Evolutionary conservation across 2,329 filamentous ascomycete genomes (phyloP).

Genomic region (Sclerotiophoma versabilis): DNA sequence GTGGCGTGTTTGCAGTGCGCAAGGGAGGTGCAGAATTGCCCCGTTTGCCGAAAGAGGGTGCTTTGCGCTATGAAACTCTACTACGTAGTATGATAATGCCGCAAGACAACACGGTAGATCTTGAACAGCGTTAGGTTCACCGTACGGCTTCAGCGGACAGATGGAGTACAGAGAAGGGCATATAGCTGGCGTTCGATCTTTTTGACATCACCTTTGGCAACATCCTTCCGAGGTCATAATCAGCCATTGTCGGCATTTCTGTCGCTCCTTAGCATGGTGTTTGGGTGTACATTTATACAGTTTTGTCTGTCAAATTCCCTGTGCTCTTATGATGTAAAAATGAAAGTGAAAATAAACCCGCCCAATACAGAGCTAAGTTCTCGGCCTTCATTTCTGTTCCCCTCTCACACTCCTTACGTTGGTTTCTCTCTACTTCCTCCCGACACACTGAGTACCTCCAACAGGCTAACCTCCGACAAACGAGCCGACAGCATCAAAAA

Average conservation of each 20-base stretch:
- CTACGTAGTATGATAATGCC: constrained; percentile 41
- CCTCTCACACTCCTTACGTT: too few species aligned
- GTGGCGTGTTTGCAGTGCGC: constrained; percentile 68
- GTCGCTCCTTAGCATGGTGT: constrained; percentile 8
- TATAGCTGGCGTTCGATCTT: constrained; percentile 1
- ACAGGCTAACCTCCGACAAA: too few species aligned
- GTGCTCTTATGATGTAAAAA: not conserved
- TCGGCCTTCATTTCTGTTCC: too few species aligned
- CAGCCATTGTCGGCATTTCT: not conserved
- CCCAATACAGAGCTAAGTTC: too few species aligned
- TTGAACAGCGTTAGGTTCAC: not conserved
- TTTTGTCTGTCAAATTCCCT: not conserved
- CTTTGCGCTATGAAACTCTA: constrained; percentile 65
- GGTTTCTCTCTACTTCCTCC: too few species aligned
- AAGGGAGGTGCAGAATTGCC: constrained; percentile 64
- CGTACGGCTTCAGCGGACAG: not conserved
- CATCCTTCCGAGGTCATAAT: not conserved
- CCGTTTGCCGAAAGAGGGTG: constrained; percentile 66
- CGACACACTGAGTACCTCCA: too few species aligned
- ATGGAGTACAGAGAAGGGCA: not conserved
- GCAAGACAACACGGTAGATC: not conserved
- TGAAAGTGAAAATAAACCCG: too few species aligned
- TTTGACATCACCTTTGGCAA: not conserved
- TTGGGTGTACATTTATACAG: not conserved
- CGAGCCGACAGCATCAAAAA: too few species aligned